phyloP scores from a whole-genome alignment of 2,329 filamentous ascomycete species.

The Sporothrix schenckii region DNA sequence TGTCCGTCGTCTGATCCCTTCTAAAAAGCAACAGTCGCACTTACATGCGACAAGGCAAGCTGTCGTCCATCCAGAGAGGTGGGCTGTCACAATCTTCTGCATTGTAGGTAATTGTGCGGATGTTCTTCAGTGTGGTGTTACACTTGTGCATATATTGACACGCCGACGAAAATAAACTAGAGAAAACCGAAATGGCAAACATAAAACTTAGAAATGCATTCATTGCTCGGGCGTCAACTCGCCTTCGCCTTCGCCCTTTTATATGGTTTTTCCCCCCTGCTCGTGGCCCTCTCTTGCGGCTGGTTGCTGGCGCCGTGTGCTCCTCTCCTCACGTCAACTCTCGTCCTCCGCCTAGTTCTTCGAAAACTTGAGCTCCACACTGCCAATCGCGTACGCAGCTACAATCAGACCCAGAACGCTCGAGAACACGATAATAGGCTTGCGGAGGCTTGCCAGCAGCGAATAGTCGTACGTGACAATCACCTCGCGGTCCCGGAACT shows the following conservation, averaged over 20 bases:
- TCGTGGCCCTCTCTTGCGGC: background rate
- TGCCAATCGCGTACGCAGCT: conserved; percentile 73
- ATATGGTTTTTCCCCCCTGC: background rate
- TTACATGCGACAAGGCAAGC: background rate
- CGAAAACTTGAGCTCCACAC: conserved; percentile 77
- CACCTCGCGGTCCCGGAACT: conserved; percentile 79
- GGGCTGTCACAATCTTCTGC: background rate
- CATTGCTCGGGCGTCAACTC: background rate
- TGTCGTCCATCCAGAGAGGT: no score
- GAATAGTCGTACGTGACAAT: conserved; percentile 89
- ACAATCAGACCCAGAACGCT: conserved; percentile 75
- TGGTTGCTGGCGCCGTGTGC: background rate
- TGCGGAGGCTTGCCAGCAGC: conserved; percentile 72
- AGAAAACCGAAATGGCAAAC: background rate
- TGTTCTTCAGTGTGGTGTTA: conserved; percentile 7
- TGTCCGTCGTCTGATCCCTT: background rate
- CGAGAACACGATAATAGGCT: conserved; percentile 79
- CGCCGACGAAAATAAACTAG: background rate
- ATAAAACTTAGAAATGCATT: conserved; percentile 19
- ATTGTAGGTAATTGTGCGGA: background rate
- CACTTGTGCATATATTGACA: conserved; percentile 1
- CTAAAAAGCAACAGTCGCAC: background rate
- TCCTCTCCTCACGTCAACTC: background rate
- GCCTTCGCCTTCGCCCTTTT: conserved; percentile 15
- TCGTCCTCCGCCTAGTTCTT: conserved; percentile 31